Evolutionary conservation across 2,329 filamentous ascomycete genomes (phyloP).

Genomic region (Cryphonectria radicalis): DNA sequence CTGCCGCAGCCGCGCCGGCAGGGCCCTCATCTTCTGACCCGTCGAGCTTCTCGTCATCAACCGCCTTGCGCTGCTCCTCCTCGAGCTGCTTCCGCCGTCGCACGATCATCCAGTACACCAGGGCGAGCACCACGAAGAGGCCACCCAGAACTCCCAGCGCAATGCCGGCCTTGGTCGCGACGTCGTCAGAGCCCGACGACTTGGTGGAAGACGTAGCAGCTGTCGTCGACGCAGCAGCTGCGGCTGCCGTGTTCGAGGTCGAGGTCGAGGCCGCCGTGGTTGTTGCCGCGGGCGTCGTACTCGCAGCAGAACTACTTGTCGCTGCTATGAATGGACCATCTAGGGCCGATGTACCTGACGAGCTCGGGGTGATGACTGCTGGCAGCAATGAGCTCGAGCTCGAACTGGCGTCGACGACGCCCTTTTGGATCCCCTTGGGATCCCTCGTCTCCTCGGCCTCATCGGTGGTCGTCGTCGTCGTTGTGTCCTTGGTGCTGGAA

Average conservation of each 20-base stretch:
- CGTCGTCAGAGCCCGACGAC: constrained; percentile 34
- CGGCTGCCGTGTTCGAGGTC: constrained; percentile 5
- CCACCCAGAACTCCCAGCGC: constrained; percentile 79
- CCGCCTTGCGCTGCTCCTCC: constrained; percentile 51
- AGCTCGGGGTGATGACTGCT: constrained; percentile 10
- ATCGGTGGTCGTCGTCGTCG: constrained; percentile 21
- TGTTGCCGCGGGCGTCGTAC: background rate
- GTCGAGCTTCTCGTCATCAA: constrained; percentile 68
- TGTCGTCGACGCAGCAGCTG: constrained; percentile 19
- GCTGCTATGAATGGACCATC: constrained; percentile 8
- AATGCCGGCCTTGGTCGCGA: constrained; percentile 74
- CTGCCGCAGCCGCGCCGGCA: constrained; percentile 49
- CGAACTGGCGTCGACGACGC: background rate
- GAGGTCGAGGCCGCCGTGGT: background rate
- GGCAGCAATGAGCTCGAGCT: constrained; percentile 10
- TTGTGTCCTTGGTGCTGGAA: constrained; percentile 31
- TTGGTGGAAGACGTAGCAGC: constrained; percentile 34
- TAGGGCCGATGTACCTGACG: background rate
- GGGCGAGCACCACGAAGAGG: constrained; percentile 67
- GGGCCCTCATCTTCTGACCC: constrained; percentile 43
- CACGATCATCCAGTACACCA: constrained; percentile 73
- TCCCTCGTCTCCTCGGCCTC: constrained; percentile 1
- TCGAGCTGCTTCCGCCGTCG: constrained; percentile 69
- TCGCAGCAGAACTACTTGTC: background rate
- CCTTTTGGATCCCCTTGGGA: constrained; percentile 7